Evolutionary conservation across 495 filamentous ascomycete genomes (phyloP), one percentile per base, ranked within the genome.

Genomic region (Hyaloscypha finlandica): DNA sequence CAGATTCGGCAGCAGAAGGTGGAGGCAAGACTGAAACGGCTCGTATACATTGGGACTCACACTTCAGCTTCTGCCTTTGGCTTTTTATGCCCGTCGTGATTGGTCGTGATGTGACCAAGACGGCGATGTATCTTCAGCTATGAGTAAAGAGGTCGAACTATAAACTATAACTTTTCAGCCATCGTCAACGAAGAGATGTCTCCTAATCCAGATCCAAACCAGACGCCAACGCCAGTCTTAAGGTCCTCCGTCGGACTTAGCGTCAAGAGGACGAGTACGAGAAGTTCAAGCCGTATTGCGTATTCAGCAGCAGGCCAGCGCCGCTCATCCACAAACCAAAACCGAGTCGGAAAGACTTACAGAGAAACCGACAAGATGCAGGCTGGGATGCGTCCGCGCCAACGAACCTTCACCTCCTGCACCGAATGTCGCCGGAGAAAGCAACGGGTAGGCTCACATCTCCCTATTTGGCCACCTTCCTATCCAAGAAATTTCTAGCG

Each of bases 401-500:
- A 73, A 55, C 51, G 71, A 45, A 70, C 65, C 48, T 68, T 63
- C 33, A 70, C 68, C 11, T 70, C 68, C 30, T 73, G 71, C 51
- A 70, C 68, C 6, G 71, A 73, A 45, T 73, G 71, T 61, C 63
- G 71, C 14, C 22, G 71, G 25, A 61, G 71, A 60, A 73, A 73
- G 32, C 71, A 73, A 54, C 70, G 65, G 61, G 70, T 72, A 65
- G 19, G 60, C 4, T 19, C 6, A 48, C 5, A 42, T 3, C 1
- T 37, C 35, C 35, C 12, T 37, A 37, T 37, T 12, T 12, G 6
- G 35, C 12, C 12, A 0, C 35, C 35, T 37, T 11, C 33, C 53
- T 14, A 14, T n/a, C 19, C 25, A 25, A 25, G 25, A 25, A n/a
- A 4, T 14, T 48, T n/a, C 45, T 16, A 22, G 32, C 53, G 51